Evolutionary conservation across 2,329 filamentous ascomycete species (phyloP).

Genomic region (Alternaria alternata): DNA sequence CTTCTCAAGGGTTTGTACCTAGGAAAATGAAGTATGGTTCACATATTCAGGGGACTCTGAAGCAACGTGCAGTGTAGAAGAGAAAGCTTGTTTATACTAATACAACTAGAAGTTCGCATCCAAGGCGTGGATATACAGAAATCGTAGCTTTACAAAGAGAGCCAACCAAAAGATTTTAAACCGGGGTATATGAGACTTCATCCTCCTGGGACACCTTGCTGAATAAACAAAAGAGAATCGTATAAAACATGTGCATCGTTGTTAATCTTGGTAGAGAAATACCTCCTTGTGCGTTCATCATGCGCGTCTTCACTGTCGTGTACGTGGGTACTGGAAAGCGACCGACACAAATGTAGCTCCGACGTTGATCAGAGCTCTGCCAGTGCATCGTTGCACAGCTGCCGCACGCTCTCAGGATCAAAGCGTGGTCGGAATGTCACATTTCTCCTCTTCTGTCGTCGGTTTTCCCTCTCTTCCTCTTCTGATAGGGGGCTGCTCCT

Average conservation of each 20-base stretch:
- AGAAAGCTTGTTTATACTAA: background rate
- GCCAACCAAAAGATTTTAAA: background rate
- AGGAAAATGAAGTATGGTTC: background rate
- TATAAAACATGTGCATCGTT: background rate
- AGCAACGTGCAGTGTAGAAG: background rate
- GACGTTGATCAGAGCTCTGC: conserved; percentile 29
- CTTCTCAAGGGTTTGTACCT: background rate
- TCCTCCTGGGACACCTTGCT: conserved; percentile 4
- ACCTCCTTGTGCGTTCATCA: background rate
- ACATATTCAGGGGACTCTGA: background rate
- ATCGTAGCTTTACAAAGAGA: background rate
- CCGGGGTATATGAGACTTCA: conserved; percentile 2
- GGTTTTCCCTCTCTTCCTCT: conserved; percentile 21
- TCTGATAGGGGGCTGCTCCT: conserved; percentile 12
- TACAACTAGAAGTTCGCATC: background rate
- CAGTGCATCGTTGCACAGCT: conserved; percentile 41
- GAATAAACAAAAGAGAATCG: background rate
- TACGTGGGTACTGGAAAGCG: background rate
- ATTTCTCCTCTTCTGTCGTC: conserved; percentile 25
- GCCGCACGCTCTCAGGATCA: conserved; percentile 35
- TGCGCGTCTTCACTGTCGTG: background rate
- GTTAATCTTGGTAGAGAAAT: background rate
- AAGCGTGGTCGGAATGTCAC: conserved; percentile 39
- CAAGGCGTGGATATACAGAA: background rate
- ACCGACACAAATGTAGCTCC: background rate